A percentile compares a stretch with the other conserved stretches of the same genome.
Evolutionary conservation across 768 basidiomycete species (phyloP).

Genomic region (Panaeolus papilionaceus): DNA sequence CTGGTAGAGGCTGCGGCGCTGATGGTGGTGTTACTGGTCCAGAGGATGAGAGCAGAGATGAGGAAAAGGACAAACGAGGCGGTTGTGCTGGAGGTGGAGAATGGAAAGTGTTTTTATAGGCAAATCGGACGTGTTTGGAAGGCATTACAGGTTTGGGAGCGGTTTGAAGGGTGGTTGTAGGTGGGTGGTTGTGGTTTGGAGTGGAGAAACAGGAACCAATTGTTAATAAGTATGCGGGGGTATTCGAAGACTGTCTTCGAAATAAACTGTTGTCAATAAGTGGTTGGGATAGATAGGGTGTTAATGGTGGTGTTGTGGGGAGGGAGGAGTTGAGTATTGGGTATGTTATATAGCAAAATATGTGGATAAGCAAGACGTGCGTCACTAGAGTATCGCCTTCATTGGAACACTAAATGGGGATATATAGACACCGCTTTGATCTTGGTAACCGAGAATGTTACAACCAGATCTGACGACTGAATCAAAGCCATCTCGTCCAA

Average conservation of each 20-base stretch:
- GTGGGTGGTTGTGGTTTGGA: background rate
- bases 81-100: constrained; percentile 22
- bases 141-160: constrained; percentile 9
- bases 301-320: background rate
- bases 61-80: constrained; percentile 23
- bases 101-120: constrained; percentile 29
- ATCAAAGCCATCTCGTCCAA: too few species aligned
- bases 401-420: background rate
- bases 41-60: constrained; percentile 18
- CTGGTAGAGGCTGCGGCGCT: constrained; percentile 12
- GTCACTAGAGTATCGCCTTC: constrained; percentile 10
- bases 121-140: constrained; percentile 32
- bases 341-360: background rate
- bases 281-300: background rate
- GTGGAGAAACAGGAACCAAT: background rate
- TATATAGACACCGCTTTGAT: constrained; percentile 2
- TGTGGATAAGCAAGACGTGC: constrained; percentile 5
- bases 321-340: background rate
- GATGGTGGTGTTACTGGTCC: constrained; percentile 26
- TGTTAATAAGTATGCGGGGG: background rate
- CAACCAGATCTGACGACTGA: background rate
- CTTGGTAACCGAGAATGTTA: background rate
- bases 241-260: too few species aligned
- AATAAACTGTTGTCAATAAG: too few species aligned
- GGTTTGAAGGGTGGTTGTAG: background rate